Evolutionary conservation across 2,329 filamentous ascomycete species (phyloP), one percentile per base, ranked within the genome.

Genomic region (Cladosporium sp.): DNA sequence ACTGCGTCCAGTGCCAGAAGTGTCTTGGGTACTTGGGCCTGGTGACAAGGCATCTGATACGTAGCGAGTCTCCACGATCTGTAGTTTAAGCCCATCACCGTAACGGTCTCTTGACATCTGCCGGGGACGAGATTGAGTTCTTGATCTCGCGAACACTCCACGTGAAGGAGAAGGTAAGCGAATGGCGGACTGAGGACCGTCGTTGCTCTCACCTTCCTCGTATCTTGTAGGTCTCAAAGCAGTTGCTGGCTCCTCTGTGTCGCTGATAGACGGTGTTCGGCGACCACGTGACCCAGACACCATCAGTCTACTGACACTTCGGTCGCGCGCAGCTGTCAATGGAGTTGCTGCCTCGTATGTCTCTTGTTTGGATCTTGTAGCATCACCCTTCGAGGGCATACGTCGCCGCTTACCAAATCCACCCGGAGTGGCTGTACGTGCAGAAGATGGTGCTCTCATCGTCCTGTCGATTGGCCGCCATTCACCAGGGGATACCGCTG

Each of bases 31-130:
- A 38, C 54, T 66, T 19, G 56, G 49, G 19, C 51, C 64, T 15
- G 68, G 61, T 17, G 68, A 65, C 20, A 63, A 47, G 43, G 64
- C 55, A n/a, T 64, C 64, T 36, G 62, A 63, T 38, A 72, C 69
- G 3, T 76, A 73, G n/a, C 75, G 66, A 5, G 71, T 73, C 14
- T 84, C 65, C 79, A 77, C 69, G 64, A 76, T 73, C 55, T 74
- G 71, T 15, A 78, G 72, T 59, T 72, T 74, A 25, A 97, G 20
- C 8, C 39, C 39, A 12, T 42, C 39, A 2, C 3, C 39, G 8
- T 19, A 20, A 19, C 90, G 85, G 66, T 88, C 88, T n/a, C 88
- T 84, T 5, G 91, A 91, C 14, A 87, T 86, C 63, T 88, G 89
- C 28, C 88, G 82, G 30, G 81, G 83, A 19, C 82, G 77, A 8